Evolutionary conservation across 106 monocot genomes (phyloP).

Genomic region (Allium fistulosum): DNA sequence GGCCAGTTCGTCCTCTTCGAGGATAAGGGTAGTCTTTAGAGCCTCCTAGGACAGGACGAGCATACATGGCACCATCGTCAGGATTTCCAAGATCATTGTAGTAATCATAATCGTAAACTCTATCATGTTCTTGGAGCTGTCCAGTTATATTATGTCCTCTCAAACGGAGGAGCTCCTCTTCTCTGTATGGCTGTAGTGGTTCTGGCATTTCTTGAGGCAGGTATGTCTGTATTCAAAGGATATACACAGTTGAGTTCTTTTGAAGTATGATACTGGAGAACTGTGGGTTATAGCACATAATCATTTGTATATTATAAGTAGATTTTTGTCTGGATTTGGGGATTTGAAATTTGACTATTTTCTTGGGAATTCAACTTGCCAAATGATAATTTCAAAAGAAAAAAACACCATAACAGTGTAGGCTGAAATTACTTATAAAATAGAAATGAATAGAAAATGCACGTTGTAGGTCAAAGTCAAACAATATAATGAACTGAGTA

Average conservation of each 20-base stretch:
- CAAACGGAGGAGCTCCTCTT: slow-evolving; percentile 53
- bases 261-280: too few species aligned
- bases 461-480: too few species aligned
- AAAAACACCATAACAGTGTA: too few species aligned
- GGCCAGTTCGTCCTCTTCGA: slow-evolving; percentile 51
- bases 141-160: slow-evolving; percentile 40
- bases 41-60: slow-evolving; percentile 67
- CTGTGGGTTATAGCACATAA: too few species aligned
- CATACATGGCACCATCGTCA: slow-evolving; percentile 18
- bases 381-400: too few species aligned
- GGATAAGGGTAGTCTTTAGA: slow-evolving; percentile 68
- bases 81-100: slow-evolving; percentile 86
- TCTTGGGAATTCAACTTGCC: too few species aligned
- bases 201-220: slow-evolving; percentile 37
- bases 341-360: too few species aligned
- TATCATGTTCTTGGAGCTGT: slow-evolving; percentile 47
- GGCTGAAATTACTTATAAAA: too few species aligned
- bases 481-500: too few species aligned
- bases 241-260: neutral
- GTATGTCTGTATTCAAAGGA: slow-evolving; percentile 26
- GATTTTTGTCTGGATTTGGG: too few species aligned
- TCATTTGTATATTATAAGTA: too few species aligned
- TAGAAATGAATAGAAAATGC: too few species aligned
- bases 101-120: slow-evolving; percentile 59
- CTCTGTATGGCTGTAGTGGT: slow-evolving; percentile 35